Evolutionary conservation across 495 filamentous ascomycete species (phyloP).

Genomic region (Xylaria venustula): DNA sequence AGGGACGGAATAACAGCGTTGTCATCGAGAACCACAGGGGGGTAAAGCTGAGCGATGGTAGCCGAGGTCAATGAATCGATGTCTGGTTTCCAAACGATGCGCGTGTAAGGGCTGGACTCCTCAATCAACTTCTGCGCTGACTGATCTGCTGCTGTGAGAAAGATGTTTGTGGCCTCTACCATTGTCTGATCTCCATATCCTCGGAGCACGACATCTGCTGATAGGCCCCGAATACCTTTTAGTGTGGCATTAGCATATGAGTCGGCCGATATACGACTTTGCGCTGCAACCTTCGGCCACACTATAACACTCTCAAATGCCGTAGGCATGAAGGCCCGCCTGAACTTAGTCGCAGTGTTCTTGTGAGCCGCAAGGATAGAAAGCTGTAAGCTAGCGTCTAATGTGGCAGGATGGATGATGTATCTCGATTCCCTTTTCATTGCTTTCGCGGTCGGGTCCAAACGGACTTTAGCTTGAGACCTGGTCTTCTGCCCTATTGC

Average conservation of each 20-base stretch:
- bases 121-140: neutral
- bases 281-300: neutral
- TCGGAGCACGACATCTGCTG: neutral
- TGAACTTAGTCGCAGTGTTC: neutral
- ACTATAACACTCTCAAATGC: neutral
- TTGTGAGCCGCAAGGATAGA: neutral
- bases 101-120: neutral
- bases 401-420: neutral
- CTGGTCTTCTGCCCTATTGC: neutral
- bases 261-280: neutral
- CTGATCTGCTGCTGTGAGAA: neutral
- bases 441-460: neutral
- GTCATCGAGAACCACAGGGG: neutral
- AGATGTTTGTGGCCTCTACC: neutral
- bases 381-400: neutral
- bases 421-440: neutral
- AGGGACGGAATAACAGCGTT: neutral
- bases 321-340: neutral
- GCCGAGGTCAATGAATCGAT: neutral
- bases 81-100: neutral
- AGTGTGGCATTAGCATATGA: neutral
- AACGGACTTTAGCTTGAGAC: neutral
- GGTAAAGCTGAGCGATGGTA: neutral
- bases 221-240: neutral
- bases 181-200: neutral